Conservation (phyloP, 495 filamentous ascomycete genomes). For the Annulohypoxylon nitens region DNA sequence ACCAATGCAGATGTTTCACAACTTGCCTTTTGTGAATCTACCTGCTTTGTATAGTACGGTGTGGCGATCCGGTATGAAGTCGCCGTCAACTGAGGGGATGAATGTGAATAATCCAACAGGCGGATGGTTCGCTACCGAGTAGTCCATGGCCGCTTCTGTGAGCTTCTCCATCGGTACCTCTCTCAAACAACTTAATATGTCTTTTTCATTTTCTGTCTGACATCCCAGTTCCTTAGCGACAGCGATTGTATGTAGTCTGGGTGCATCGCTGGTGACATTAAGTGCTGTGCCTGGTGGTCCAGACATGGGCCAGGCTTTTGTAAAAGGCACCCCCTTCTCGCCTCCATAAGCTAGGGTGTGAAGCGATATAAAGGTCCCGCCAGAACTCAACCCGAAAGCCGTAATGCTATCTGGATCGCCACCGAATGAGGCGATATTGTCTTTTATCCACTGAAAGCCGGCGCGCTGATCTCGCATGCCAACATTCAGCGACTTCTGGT, state of each 20-base stretch:
- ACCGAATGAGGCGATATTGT: slow-evolving; percentile 9
- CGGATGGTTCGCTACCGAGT: slow-evolving; percentile 3
- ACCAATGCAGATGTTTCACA: background rate
- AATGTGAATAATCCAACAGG: background rate
- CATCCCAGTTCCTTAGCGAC: slow-evolving; percentile 4
- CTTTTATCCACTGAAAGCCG: slow-evolving; percentile 2
- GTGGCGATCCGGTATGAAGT: slow-evolving; percentile 2
- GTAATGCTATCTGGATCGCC: slow-evolving; percentile 9
- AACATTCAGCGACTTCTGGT: slow-evolving; percentile 10
- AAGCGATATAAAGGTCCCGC: background rate
- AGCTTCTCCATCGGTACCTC: slow-evolving; percentile 3
- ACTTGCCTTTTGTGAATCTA: background rate
- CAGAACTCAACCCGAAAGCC: slow-evolving; percentile 4
- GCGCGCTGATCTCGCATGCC: slow-evolving; percentile 8
- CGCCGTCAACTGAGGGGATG: slow-evolving; percentile 1
- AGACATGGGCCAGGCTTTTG: background rate
- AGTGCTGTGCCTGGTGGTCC: slow-evolving; percentile 13
- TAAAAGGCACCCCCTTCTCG: slow-evolving; percentile 12
- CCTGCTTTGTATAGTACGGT: slow-evolving; percentile 8
- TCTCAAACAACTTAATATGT: background rate
- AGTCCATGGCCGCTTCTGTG: slow-evolving; percentile 2
- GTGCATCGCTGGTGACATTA: slow-evolving; percentile 5
- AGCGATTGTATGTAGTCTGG: slow-evolving; percentile 4
- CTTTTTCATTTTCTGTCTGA: background rate
- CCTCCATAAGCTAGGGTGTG: background rate